These are phyloP conservation scores for Mimosa pudica DNA, from an alignment of 306 rosid species.

Conservation along the genomic window DNA sequence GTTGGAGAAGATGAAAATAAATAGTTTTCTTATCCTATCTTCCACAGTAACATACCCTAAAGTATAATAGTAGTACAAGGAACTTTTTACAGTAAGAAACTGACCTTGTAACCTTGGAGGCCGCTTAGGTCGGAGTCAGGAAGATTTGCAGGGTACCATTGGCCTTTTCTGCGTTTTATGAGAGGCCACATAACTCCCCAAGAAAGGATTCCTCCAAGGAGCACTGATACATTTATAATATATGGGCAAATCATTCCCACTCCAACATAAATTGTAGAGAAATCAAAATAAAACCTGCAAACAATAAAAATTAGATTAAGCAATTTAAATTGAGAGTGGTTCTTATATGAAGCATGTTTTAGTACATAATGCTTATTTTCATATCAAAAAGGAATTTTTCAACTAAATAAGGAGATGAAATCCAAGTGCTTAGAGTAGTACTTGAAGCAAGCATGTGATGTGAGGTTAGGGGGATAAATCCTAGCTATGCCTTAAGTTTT, in stretches of 20 bases:
- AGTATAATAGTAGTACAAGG: not conserved
- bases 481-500: not conserved
- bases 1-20: not conserved
- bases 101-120: constrained; percentile 58
- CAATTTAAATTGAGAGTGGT: not conserved
- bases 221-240: constrained; percentile 56
- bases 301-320: not conserved
- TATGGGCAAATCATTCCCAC: constrained; percentile 68
- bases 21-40: not conserved
- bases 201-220: constrained; percentile 60
- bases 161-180: constrained; percentile 45
- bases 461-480: not conserved
- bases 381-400: constrained; percentile 1
- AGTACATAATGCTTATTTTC: constrained; percentile 20
- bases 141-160: constrained; percentile 39
- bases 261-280: constrained; percentile 54
- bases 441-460: not conserved
- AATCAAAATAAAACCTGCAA: constrained; percentile 57
- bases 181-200: constrained; percentile 66
- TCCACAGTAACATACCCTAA: not conserved
- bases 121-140: constrained; percentile 35
- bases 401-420: constrained; percentile 18
- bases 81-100: constrained; percentile 30
- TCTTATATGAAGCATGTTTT: constrained; percentile 23
- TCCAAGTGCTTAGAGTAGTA: not conserved